Percentiles rank a stretch among this genome's conserved stretches.
Conservation (phyloP, 1,284 basidiomycete genomes). For the Sanguinoderma infundibulare region DNA sequence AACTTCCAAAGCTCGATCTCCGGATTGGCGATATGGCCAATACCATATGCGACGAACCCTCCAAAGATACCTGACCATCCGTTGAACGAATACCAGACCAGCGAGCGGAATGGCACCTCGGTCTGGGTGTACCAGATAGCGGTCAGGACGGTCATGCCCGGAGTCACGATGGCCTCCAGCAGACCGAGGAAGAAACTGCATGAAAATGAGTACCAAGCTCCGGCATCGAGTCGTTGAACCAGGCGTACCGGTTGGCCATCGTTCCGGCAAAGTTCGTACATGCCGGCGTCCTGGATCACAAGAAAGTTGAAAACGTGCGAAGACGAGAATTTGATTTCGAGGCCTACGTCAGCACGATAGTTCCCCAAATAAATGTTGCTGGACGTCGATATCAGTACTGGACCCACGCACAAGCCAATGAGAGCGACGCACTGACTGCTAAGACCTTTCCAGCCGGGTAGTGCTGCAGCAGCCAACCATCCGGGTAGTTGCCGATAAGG, state of each 20-base stretch:
- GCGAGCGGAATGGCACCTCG: conserved; percentile 25
- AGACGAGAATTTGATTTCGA: no score
- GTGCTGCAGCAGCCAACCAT: conserved; percentile 26
- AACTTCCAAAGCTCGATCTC: conserved; percentile 26
- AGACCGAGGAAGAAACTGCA: conserved; percentile 28
- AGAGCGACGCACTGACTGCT: conserved; percentile 21
- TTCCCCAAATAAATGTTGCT: conserved; percentile 27
- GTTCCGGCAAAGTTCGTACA: conserved; percentile 25
- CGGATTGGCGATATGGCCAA: conserved; percentile 24
- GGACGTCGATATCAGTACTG: no score
- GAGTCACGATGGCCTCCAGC: conserved; percentile 27
- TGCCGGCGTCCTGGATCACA: conserved; percentile 18
- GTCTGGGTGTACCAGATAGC: conserved; percentile 28
- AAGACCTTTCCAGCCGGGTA: conserved; percentile 26
- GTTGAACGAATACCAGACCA: conserved; percentile 31
- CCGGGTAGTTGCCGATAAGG: conserved; percentile 27
- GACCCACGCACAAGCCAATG: neutral
- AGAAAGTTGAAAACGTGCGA: no score
- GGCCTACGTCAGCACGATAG: conserved; percentile 22
- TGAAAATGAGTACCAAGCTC: no score
- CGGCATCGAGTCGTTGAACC: no score
- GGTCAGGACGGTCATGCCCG: conserved; percentile 25
- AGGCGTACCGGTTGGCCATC: no score
- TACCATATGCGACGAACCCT: conserved; percentile 25
- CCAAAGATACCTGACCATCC: conserved; percentile 29